Percentiles rank a stretch among this genome's conserved stretches.
Conservation (phyloP, 2,329 filamentous ascomycete species). For the Phyllosticta paracitricarpa region DNA sequence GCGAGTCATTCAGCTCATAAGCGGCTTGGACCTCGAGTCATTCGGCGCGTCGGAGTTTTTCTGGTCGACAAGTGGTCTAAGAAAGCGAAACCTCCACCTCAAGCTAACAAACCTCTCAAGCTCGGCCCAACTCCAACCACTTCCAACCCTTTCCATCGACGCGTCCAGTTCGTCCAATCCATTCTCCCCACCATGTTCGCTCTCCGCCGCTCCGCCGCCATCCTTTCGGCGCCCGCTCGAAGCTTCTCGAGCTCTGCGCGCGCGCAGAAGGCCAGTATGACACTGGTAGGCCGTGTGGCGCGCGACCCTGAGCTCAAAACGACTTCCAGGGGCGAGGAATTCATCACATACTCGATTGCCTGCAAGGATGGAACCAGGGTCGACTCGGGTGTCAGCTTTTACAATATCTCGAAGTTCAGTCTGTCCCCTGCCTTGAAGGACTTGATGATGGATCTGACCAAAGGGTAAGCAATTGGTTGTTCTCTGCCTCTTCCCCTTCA, state of each 20-base stretch:
- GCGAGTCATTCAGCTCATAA: no score
- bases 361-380: constrained; percentile 57
- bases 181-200: neutral
- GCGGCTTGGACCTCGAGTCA: no score
- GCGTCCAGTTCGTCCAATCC: neutral
- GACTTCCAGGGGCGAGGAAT: constrained; percentile 60
- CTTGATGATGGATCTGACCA: constrained; percentile 61
- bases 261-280: constrained; percentile 65
- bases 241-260: constrained; percentile 63
- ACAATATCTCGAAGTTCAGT: constrained; percentile 65
- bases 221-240: constrained; percentile 41
- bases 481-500: neutral
- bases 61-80: no score
- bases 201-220: constrained; percentile 22
- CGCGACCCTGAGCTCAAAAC: constrained; percentile 64
- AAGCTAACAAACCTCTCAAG: neutral
- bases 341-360: constrained; percentile 69
- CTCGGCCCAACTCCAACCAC: neutral
- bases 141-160: neutral
- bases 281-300: constrained; percentile 76
- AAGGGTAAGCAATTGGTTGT: constrained; percentile 56
- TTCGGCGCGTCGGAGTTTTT: no score
- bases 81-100: no score
- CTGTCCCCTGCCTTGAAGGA: constrained; percentile 59
- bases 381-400: constrained; percentile 75